Evolutionary conservation across 1,284 basidiomycete species (phyloP).

Genomic region (Amylostereum chailletii): DNA sequence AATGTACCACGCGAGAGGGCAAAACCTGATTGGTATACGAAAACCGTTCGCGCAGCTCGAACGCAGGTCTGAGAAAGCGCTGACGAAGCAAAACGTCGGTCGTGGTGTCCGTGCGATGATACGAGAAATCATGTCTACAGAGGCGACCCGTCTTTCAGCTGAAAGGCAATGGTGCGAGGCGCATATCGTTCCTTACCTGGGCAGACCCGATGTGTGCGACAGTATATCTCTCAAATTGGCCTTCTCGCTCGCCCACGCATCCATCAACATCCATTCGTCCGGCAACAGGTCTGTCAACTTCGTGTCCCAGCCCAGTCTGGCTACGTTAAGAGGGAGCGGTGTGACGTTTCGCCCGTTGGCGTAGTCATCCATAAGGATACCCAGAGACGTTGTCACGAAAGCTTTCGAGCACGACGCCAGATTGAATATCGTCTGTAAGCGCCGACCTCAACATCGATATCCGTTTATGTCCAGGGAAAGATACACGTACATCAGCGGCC

Average conservation of each 20-base stretch:
- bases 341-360: constrained; percentile 20
- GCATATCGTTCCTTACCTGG: constrained; percentile 6
- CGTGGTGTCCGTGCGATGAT: constrained; percentile 19
- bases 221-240: constrained; percentile 29
- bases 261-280: constrained; percentile 28
- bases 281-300: constrained; percentile 31
- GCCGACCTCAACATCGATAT: too few species aligned
- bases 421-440: constrained; percentile 26
- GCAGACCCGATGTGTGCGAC: constrained; percentile 12
- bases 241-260: constrained; percentile 25
- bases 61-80: constrained; percentile 24
- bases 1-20: neutral
- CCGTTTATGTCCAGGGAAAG: neutral
- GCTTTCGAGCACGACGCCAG: constrained; percentile 39
- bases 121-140: constrained; percentile 24
- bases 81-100: constrained; percentile 20
- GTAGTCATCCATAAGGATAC: constrained; percentile 26
- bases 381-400: constrained; percentile 29
- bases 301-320: constrained; percentile 24
- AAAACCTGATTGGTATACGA: constrained; percentile 33
- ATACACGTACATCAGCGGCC: constrained; percentile 20
- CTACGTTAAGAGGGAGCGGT: constrained; percentile 17
- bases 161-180: too few species aligned
- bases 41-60: constrained; percentile 30
- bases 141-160: neutral